Evolutionary conservation across 2,329 filamentous ascomycete species (phyloP).

Genomic region (Bipolaris cookei): DNA sequence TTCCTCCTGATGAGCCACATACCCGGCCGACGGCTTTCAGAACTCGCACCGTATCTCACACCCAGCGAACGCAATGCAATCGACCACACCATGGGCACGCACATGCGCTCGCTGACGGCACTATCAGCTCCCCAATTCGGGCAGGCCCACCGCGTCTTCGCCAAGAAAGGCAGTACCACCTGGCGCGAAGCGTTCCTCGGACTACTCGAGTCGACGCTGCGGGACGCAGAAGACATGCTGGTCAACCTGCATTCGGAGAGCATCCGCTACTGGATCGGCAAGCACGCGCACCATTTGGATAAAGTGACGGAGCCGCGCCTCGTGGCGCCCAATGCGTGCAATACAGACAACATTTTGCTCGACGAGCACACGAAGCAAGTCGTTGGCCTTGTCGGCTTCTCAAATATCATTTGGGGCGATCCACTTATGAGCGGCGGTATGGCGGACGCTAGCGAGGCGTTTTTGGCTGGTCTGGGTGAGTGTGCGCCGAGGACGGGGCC

Average conservation of each 20-base stretch:
- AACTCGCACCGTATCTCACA: conserved; percentile 43
- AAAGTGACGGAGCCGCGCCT: conserved; percentile 59
- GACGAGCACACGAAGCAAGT: conserved; percentile 57
- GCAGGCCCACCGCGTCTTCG: conserved; percentile 55
- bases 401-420: conserved; percentile 64
- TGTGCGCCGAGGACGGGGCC: conserved; percentile 40
- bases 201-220: conserved; percentile 60
- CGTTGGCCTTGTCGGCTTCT: conserved; percentile 60
- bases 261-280: conserved; percentile 58
- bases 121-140: conserved; percentile 60
- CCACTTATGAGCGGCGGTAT: conserved; percentile 59
- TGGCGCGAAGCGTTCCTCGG: conserved; percentile 62
- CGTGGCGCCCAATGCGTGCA: conserved; percentile 58
- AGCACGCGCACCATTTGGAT: conserved; percentile 55
- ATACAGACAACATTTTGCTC: conserved; percentile 59
- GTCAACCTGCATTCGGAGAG: conserved; percentile 63
- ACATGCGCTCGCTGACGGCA: conserved; percentile 53
- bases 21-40: conserved; percentile 43
- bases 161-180: conserved; percentile 54
- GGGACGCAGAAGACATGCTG: conserved; percentile 65
- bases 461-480: conserved; percentile 53
- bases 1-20: conserved; percentile 46
- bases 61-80: conserved; percentile 45
- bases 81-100: conserved; percentile 50
- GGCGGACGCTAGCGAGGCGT: conserved; percentile 47